Evolutionary conservation across 345 rosid species (phyloP), one percentile per base, ranked within the genome.

Genomic region (Gossypium herbaceum): DNA sequence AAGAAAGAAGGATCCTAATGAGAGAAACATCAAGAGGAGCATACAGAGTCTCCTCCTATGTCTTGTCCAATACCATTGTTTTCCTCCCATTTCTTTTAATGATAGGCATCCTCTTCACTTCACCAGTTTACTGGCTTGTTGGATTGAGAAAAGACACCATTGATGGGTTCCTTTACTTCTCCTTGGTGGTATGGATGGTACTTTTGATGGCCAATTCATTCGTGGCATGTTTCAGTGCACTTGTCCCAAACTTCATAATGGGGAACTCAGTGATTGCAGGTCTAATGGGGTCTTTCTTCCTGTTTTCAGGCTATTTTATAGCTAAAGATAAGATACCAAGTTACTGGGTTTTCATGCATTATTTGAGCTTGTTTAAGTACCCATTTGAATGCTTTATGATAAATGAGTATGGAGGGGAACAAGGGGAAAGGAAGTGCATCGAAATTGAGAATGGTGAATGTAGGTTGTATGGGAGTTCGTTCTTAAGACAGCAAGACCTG

Each of bases 191-290:
- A 0, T 94, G 97, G 97, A 79, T 91, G 88, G 88, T 90, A 51
- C 84, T 88, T 55, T 73, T 85, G 24, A 91, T 91, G 97, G 87
- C 97, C 25, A 92, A 92, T 77, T 94, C 98, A 6, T 91, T 94
- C 20, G 97, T 92, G 20, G 91, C 94, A 16, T 91, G 97, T 81
- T 90, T 94, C 80, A 91, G 98, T 82, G 97, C 94, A 9, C 90
- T 94, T 12, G 97, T 92, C 71, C 98, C 96, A 8, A 92, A 92
- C 79, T 94, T 94, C 84, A 92, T 94, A 72, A 90, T 89, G 97
- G 98, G 97, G 54, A 92, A 89, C 68, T 94, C 98, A 45, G 87
- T 92, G 19, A 94, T 94, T 76, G 77, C 97, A 41, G 97, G 98
- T 27, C 82, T 94, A 15, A 88, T 94, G 89, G 97, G 97, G 61